Conservation (phyloP, 495 filamentous ascomycete genomes). For the Bombardia bombarda region DNA sequence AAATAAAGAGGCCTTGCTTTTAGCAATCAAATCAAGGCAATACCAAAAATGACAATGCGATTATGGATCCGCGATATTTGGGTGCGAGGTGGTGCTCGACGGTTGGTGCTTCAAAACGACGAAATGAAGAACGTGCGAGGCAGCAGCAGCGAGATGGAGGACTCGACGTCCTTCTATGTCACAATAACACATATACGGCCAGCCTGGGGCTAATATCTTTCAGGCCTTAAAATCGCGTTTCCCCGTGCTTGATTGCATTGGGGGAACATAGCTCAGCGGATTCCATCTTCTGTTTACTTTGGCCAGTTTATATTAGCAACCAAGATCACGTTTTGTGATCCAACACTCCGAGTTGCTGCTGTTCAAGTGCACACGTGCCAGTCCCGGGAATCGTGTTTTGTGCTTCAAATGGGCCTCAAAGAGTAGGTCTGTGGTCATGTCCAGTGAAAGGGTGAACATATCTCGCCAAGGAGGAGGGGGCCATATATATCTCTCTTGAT, state of each 20-base stretch:
- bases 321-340: too few species aligned
- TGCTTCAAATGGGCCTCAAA: too few species aligned
- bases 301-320: too few species aligned
- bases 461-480: too few species aligned
- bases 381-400: too few species aligned
- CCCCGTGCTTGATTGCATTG: neutral
- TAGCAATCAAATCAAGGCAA: slow-evolving; percentile 37
- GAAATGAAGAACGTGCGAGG: slow-evolving; percentile 10
- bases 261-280: too few species aligned
- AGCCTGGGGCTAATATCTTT: neutral
- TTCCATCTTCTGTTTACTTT: too few species aligned
- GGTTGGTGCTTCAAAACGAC: neutral
- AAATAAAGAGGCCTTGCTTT: slow-evolving; percentile 35
- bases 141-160: slow-evolving; percentile 4
- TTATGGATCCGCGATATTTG: slow-evolving; percentile 22
- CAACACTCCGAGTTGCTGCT: too few species aligned
- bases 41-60: slow-evolving; percentile 32
- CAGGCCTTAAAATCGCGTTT: neutral
- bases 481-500: too few species aligned
- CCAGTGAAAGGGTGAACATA: too few species aligned
- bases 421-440: too few species aligned
- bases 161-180: neutral
- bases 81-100: slow-evolving; percentile 17
- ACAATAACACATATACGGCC: neutral
- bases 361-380: too few species aligned